Evolutionary conservation across 2,329 filamentous ascomycete species (phyloP), one percentile per base, ranked within the genome.

Genomic region (Blastomyces parvus): DNA sequence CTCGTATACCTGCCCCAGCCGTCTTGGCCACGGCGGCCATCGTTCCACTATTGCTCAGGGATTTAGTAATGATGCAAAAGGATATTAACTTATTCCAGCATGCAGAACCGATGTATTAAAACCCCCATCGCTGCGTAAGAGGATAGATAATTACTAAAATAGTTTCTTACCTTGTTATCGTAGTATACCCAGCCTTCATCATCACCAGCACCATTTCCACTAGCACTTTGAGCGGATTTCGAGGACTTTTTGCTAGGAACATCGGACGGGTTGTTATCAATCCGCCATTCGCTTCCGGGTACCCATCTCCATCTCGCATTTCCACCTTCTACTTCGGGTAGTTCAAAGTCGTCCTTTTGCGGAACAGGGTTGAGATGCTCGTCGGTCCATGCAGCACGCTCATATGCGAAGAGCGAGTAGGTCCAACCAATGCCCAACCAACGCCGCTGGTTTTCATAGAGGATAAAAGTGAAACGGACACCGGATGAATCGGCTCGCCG

Each of bases 341-440:
- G 76, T 63, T 85, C 81, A 67, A 90, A 90, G 11, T 83, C 83
- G 53, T 94, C 89, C 67, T 88, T 91, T 0, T 87, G 77, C 0
- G 90, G 87, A 3, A 90, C 88, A 0, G 87, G 73, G 66, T 96
- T 96, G 62, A 95, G 84, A 73, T 97, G 91, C 76, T 99, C 94
- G 74, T 99, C 94, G 0, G 94, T 97, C 93, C 94, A 99, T 0
- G 92, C 83, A 1, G 88, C 84, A 52, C 94, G 84, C 73, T 99
- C 94, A 70, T 97, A 95, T 0, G 91, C 87, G 67, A 99, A 91
- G 65, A 99, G 80, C 48, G 88, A 95, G 2, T 88, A 88, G 0
- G 94, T 97, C 92, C 94, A 99, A 0, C 94, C 94, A 14, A 99
- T 83, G 0, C 92, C 93, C 3, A 99, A 79, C 94, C 94, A 99